phyloP scores from a whole-genome alignment of 2,329 filamentous ascomycete species.

The Fusarium falciforme region DNA sequence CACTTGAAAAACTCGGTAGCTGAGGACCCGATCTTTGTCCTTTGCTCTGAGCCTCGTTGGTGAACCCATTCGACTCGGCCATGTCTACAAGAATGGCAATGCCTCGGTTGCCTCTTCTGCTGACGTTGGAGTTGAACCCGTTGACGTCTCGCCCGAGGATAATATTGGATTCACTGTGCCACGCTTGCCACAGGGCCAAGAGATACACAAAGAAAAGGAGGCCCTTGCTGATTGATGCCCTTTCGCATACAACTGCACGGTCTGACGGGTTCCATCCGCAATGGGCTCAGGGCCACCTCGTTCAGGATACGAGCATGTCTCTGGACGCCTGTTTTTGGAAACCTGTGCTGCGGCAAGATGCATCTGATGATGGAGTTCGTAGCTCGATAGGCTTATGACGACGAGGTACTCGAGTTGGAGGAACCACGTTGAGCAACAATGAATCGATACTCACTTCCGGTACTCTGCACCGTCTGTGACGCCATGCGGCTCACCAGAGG shows the following conservation, averaged over 20 bases:
- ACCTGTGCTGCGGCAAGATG: slow-evolving; percentile 12
- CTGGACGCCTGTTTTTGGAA: not conserved
- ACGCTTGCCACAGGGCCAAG: slow-evolving; percentile 3
- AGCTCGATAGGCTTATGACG: not conserved
- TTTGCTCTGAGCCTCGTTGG: slow-evolving; percentile 2
- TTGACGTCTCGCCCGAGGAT: not conserved
- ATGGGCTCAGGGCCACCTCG: slow-evolving; percentile 2
- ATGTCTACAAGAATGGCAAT: not conserved
- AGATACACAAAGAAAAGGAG: slow-evolving; percentile 9
- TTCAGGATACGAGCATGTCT: not conserved
- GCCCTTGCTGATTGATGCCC: not conserved
- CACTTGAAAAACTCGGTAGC: not conserved
- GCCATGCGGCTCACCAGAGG: not conserved
- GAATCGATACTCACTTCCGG: slow-evolving; percentile 10
- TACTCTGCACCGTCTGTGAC: slow-evolving; percentile 20
- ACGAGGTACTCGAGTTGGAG: slow-evolving; percentile 12
- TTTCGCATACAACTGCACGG: not conserved
- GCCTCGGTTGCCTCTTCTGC: slow-evolving; percentile 4
- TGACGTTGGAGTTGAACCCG: not conserved
- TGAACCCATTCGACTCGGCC: not conserved
- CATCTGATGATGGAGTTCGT: not conserved
- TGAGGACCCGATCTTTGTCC: not conserved
- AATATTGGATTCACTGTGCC: slow-evolving; percentile 12
- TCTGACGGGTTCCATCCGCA: slow-evolving; percentile 21
- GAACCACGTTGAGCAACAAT: slow-evolving; percentile 27